These are phyloP conservation scores for Suhomyces wounanorum DNA, from an alignment of 1,139 yeast species.

Conservation along the genomic window DNA sequence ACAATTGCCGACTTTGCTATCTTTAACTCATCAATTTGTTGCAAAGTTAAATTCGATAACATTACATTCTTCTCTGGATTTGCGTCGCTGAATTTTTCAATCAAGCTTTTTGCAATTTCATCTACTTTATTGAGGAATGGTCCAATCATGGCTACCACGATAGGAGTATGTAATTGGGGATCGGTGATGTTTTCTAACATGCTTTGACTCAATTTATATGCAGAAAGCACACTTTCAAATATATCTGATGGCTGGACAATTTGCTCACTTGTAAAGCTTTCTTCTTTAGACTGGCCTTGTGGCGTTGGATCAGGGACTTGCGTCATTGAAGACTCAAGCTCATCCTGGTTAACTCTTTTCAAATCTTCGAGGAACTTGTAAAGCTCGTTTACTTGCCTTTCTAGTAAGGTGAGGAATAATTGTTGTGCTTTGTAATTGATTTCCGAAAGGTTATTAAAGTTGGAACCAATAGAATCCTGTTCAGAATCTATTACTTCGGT, in stretches of 20 bases:
- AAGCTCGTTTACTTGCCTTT: slow-evolving; percentile 28
- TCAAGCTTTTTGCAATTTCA: slow-evolving; percentile 24
- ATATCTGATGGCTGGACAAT: slow-evolving; percentile 42
- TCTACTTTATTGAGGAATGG: slow-evolving; percentile 27
- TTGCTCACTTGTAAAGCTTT: slow-evolving; percentile 29
- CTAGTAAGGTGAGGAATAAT: slow-evolving; percentile 22
- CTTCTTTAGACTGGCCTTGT: slow-evolving; percentile 4
- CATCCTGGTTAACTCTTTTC: slow-evolving; percentile 7
- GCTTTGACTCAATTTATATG: slow-evolving; percentile 34
- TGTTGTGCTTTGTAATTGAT: slow-evolving; percentile 22
- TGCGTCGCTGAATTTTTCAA: slow-evolving; percentile 25
- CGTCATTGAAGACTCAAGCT: neutral
- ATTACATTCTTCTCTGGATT: slow-evolving; percentile 25
- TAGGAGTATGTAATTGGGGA: slow-evolving; percentile 1
- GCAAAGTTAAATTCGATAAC: slow-evolving; percentile 27
- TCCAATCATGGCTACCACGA: slow-evolving; percentile 12
- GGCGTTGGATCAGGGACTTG: neutral
- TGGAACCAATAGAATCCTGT: slow-evolving; percentile 20
- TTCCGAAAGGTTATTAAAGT: slow-evolving; percentile 19
- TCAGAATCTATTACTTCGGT: slow-evolving; percentile 48
- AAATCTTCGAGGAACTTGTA: slow-evolving; percentile 33
- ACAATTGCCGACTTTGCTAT: slow-evolving; percentile 28
- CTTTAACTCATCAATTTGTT: slow-evolving; percentile 28
- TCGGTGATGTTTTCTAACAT: slow-evolving; percentile 27
- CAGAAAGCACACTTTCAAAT: slow-evolving; percentile 37